Conservation (phyloP, 2,329 filamentous ascomycete species). For the Neofusicoccum umdonicola region DNA sequence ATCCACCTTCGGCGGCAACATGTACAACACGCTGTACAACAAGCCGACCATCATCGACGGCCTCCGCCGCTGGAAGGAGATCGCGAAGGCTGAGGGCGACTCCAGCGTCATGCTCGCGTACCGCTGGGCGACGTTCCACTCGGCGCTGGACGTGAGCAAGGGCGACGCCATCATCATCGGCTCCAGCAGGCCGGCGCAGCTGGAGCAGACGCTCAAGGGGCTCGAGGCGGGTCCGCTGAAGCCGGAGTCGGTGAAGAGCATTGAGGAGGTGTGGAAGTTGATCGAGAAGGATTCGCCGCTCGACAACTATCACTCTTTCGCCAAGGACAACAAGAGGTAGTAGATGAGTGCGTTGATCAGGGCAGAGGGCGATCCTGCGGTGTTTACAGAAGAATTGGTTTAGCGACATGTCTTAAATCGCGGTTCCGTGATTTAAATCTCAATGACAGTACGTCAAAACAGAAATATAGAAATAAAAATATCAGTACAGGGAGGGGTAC, state of each 20-base stretch:
- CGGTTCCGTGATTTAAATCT: no score
- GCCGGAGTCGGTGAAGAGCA: slow-evolving; percentile 68
- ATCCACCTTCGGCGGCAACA: slow-evolving; percentile 37
- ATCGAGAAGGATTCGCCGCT: slow-evolving; percentile 32
- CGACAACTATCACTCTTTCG: slow-evolving; percentile 23
- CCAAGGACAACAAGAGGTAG: not conserved
- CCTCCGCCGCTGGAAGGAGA: slow-evolving; percentile 39
- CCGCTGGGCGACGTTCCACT: slow-evolving; percentile 48
- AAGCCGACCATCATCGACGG: slow-evolving; percentile 44
- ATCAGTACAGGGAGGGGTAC: no score
- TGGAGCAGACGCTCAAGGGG: slow-evolving; percentile 57
- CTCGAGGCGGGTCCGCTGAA: slow-evolving; percentile 70
- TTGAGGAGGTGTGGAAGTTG: slow-evolving; percentile 77
- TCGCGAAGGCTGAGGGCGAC: slow-evolving; percentile 37
- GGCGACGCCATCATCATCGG: slow-evolving; percentile 61
- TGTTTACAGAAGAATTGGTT: no score
- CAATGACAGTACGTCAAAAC: no score
- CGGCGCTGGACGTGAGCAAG: slow-evolving; percentile 51
- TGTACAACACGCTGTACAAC: slow-evolving; percentile 41
- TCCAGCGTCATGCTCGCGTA: slow-evolving; percentile 43
- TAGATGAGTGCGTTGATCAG: no score
- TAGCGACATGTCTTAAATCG: no score
- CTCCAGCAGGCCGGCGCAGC: slow-evolving; percentile 55
- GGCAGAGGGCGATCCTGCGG: no score
- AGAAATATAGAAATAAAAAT: no score